Conservation (phyloP, 176 grass and related monocot genomes). For the Areca catechu region DNA sequence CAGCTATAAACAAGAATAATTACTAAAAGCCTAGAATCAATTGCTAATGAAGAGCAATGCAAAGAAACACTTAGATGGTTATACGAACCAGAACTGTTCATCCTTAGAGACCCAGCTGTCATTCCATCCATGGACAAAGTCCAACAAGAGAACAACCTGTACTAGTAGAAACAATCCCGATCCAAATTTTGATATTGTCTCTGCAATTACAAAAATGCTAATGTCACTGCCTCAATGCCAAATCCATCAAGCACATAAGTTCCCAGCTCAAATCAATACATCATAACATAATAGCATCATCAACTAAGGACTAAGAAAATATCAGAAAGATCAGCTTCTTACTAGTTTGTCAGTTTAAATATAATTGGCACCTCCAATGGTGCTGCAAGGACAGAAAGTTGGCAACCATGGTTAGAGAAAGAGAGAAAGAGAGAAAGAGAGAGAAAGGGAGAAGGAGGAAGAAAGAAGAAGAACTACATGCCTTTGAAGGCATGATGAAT, state of each 20-base stretch:
- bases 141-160: conserved; percentile 92
- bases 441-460: too few species aligned
- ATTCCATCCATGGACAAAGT: conserved; percentile 97
- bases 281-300: too few species aligned
- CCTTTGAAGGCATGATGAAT: too few species aligned
- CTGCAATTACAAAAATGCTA: conserved; percentile 34
- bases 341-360: background rate
- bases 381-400: too few species aligned
- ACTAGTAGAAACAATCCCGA: conserved; percentile 96
- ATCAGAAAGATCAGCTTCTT: background rate
- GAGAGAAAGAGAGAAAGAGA: too few species aligned
- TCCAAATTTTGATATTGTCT: conserved; percentile 90
- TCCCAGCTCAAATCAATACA: too few species aligned
- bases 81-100: conserved; percentile 81
- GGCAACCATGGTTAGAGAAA: too few species aligned
- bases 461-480: too few species aligned
- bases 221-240: background rate
- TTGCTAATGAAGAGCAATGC: background rate
- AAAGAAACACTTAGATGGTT: background rate
- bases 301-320: too few species aligned
- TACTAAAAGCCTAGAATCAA: background rate
- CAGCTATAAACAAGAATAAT: too few species aligned
- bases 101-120: conserved; percentile 95
- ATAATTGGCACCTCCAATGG: too few species aligned
- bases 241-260: background rate